Conservation (phyloP, 2,329 filamentous ascomycete genomes). For the Penicillium vulpinum region DNA sequence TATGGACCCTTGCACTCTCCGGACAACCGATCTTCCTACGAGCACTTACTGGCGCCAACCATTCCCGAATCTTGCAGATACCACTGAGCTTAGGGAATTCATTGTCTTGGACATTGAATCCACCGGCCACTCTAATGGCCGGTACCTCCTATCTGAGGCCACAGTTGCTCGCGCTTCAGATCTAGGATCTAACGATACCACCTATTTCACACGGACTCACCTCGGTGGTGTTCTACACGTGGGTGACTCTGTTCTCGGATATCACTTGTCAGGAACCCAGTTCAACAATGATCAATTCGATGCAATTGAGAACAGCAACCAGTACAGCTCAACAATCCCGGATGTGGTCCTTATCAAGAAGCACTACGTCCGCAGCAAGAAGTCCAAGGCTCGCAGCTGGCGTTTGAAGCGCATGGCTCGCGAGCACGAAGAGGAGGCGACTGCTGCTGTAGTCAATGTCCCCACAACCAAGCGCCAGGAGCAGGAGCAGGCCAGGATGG, state of each 20-base stretch:
- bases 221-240: slow-evolving; percentile 80
- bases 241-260: slow-evolving; percentile 93
- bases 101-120: slow-evolving; percentile 93
- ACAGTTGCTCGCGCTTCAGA: slow-evolving; percentile 86
- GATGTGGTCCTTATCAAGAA: slow-evolving; percentile 98
- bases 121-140: slow-evolving; percentile 71
- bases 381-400: slow-evolving; percentile 83
- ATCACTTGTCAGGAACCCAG: slow-evolving; percentile 82
- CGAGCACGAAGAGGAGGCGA: slow-evolving; percentile 72
- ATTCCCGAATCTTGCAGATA: slow-evolving; percentile 79
- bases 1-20: slow-evolving; percentile 85
- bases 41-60: slow-evolving; percentile 88
- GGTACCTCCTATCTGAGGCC: slow-evolving; percentile 80
- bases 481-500: slow-evolving; percentile 81
- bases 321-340: slow-evolving; percentile 76
- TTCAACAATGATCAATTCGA: slow-evolving; percentile 90
- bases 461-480: slow-evolving; percentile 50
- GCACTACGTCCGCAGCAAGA: slow-evolving; percentile 82
- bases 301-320: slow-evolving; percentile 73
- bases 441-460: slow-evolving; percentile 10
- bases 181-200: slow-evolving; percentile 79
- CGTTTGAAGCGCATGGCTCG: slow-evolving; percentile 88
- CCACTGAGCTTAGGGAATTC: slow-evolving; percentile 84
- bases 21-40: slow-evolving; percentile 81
- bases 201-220: slow-evolving; percentile 88